phyloP scores from a whole-genome alignment of 2,329 filamentous ascomycete genomes.

The Diplodia mutila region DNA sequence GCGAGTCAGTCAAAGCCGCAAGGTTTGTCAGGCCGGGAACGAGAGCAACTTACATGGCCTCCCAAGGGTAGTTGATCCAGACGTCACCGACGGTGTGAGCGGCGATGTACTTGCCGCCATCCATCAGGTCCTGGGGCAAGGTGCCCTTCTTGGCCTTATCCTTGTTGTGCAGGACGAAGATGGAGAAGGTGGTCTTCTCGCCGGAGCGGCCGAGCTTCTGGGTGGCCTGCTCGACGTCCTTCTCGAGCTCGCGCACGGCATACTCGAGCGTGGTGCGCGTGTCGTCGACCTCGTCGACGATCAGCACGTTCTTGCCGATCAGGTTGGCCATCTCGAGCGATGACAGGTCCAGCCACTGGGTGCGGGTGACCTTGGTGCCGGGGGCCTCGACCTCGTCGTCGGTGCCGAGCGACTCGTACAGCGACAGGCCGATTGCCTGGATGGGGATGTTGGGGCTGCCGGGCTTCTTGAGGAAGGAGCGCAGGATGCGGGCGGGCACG shows the following conservation, averaged over 20 bases:
- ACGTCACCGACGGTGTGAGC: constrained; percentile 88
- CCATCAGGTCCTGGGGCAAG: constrained; percentile 77
- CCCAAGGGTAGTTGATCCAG: constrained; percentile 99
- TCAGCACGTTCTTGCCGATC: constrained; percentile 87
- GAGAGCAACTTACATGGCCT: constrained; percentile 66
- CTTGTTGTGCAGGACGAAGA: constrained; percentile 99
- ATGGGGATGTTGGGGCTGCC: constrained; percentile 94
- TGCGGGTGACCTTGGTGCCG: constrained; percentile 93
- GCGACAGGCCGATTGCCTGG: constrained; percentile 95
- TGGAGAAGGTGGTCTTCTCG: constrained; percentile 83
- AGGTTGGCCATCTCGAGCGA: constrained; percentile 85
- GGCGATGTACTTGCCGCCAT: constrained; percentile 75
- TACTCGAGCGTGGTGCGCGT: constrained; percentile 94
- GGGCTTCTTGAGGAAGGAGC: constrained; percentile 93
- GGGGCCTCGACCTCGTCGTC: constrained; percentile 70
- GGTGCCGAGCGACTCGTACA: constrained; percentile 82
- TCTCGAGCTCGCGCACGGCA: constrained; percentile 87
- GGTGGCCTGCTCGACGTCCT: constrained; percentile 85
- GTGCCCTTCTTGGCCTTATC: constrained; percentile 92
- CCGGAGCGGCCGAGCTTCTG: constrained; percentile 69
- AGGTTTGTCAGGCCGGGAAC: not conserved
- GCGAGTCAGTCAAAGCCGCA: not conserved
- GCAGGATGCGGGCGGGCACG: constrained; percentile 93
- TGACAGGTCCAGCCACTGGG: constrained; percentile 94
- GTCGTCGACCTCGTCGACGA: constrained; percentile 95